Conservation (phyloP, 139 green algal genomes). For the Chlorella sorokiniana region DNA sequence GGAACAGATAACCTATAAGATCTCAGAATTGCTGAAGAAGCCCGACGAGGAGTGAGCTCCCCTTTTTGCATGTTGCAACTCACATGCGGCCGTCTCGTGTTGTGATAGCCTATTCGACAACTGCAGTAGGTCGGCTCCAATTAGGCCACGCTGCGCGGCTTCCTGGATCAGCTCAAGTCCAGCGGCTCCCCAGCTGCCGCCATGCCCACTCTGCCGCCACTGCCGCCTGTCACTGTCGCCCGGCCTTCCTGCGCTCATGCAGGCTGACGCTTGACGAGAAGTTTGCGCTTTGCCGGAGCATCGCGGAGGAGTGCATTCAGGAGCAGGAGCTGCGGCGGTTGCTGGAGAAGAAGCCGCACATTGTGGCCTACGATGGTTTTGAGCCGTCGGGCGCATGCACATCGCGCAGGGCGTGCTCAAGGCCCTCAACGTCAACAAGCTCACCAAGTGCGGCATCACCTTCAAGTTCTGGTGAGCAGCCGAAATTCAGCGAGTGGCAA, state of each 20-base stretch:
- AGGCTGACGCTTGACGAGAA: slow-evolving; percentile 89
- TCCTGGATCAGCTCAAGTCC: no score
- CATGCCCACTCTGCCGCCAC: slow-evolving; percentile 1
- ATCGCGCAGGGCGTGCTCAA: slow-evolving; percentile 99
- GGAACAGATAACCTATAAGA: background rate
- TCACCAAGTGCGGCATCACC: slow-evolving; percentile 89
- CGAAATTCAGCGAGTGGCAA: background rate
- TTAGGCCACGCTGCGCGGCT: no score
- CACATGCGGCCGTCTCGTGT: no score
- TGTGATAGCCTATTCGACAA: no score
- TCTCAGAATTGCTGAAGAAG: slow-evolving; percentile 21
- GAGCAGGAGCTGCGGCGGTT: slow-evolving; percentile 89
- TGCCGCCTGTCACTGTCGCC: background rate
- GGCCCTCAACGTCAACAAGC: slow-evolving; percentile 98
- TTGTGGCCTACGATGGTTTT: slow-evolving; percentile 97
- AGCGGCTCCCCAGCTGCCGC: no score
- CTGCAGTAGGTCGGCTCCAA: no score
- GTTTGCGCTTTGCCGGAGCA: slow-evolving; percentile 75
- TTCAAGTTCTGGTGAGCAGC: slow-evolving; percentile 94
- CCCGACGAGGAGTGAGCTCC: background rate
- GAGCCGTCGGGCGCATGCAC: slow-evolving; percentile 98
- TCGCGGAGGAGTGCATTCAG: slow-evolving; percentile 96
- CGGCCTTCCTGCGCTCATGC: background rate
- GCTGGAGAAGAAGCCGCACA: slow-evolving; percentile 87
- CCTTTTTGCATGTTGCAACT: background rate